Base-by-base conservation (phyloP, 129 eudicot genomes). In the Lactuca sativa region DNA sequence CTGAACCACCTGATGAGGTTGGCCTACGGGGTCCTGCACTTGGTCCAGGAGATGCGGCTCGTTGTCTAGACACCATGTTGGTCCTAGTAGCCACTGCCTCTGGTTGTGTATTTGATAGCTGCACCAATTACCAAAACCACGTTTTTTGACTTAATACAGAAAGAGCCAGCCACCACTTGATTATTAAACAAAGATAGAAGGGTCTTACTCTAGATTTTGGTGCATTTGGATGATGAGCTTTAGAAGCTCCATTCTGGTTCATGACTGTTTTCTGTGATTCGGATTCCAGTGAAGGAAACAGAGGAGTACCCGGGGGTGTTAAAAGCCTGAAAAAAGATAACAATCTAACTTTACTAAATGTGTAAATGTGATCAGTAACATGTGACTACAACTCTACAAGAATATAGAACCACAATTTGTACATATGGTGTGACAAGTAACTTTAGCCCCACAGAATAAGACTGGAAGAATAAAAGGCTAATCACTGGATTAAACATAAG, bases 301-400 rank as follows among this genome's bases (percentile, higher is more conserved):
- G 88, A 51, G 98, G 98, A 74, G 98, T 93, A 32, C 95, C 97
- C 2, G 98, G 98, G 59, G 98, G 97, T 0, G 97, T 89, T 55
- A 93, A 71, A 61, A 93, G 98, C 98, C 98, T 93, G 97, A 76
- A 85, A 78, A 65, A 6, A 64, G 18, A 37, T 53, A 64, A 47
- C 48, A 9, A 33, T 59, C 44, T 36, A 56, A 70, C 14, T 60
- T 10, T 12, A 17, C 78, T 44, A 10, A 4, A 31, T n/a, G n/a
- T 5, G 47, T 12, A 3, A 43, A 43, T 44, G 51, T 44, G 51
- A 44, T 44, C 4, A n/a, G 52, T 47, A 15, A 40, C n/a, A 54
- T 15, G 12, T 12, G 4, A 21, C 25, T 25, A 25, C 30, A 25
- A 25, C 30, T 25, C 30, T 0, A 25, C 30, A 25, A 37, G 48